Percentiles rank a stretch among this genome's conserved stretches.
phyloP scores from a whole-genome alignment of 768 basidiomycete species.

The Lactifluus subvellereus region DNA sequence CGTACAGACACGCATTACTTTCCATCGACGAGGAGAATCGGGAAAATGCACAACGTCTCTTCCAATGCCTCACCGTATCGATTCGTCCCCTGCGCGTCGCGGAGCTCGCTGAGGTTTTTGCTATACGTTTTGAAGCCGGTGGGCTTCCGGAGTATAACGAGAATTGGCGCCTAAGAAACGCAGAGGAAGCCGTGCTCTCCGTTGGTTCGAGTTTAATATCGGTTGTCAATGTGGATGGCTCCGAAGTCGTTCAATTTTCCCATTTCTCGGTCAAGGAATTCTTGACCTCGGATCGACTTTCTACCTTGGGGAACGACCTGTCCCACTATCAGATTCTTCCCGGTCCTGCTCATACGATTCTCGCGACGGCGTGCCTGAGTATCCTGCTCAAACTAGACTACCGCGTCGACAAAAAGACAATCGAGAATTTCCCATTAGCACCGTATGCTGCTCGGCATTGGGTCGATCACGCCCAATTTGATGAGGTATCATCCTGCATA shows the following conservation, averaged over 20 bases:
- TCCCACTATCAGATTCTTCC: not conserved
- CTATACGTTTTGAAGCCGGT: not conserved
- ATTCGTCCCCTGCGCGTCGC: slow-evolving; percentile 5
- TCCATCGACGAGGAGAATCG: not conserved
- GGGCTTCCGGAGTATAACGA: not conserved
- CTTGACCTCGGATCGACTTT: slow-evolving; percentile 3
- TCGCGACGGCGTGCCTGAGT: not conserved
- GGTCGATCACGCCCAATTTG: not conserved
- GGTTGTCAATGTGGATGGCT: not conserved
- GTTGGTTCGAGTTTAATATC: slow-evolving; percentile 6
- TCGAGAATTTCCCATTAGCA: not conserved
- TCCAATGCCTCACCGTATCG: not conserved
- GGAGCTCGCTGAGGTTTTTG: slow-evolving; percentile 2
- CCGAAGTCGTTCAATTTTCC: not conserved
- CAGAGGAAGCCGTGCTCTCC: slow-evolving; percentile 6
- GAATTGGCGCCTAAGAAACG: not conserved
- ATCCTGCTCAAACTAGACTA: not conserved
- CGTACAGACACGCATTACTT: not conserved
- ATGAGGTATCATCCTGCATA: not conserved
- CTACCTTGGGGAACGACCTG: not conserved
- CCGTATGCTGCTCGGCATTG: slow-evolving; percentile 4
- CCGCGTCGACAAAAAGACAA: not conserved
- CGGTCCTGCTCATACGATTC: not conserved
- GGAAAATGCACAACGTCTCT: not conserved
- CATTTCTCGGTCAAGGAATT: slow-evolving; percentile 11